Base-by-base conservation (phyloP, 2,329 filamentous ascomycete genomes). In the Venturia asperata region DNA sequence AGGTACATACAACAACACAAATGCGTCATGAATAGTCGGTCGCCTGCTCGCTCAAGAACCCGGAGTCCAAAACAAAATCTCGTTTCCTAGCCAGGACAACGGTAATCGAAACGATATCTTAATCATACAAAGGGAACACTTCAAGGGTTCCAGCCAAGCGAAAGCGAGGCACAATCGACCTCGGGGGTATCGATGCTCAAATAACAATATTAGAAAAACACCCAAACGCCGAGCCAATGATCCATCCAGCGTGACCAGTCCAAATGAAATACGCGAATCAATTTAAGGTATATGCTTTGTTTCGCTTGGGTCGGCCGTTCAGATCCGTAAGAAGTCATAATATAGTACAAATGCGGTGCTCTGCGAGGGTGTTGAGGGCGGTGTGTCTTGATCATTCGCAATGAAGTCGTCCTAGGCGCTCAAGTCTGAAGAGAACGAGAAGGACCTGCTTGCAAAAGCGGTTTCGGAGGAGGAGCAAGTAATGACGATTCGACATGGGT, bases 81-180 rank as follows among this genome's bases (percentile, higher is more conserved):
- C 47, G 47, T 52, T 49, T 24, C 47, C 47, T 52, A 24, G 47
- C 47, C 47, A 52, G 47, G 47, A 52, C 10, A 52, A 52, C 21
- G 21, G 47, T 15, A 24, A 52, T 15, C 24, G 4, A 24, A n/a
- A 49, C n/a, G 21, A 24, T 52, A 21, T 21, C 47, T 15, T 52
- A 49, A 24, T 52, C 47, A 13, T 52, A 27, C 21, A 52, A 27
- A 27, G 11, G 15, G 47, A 52, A 27, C 21, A 15, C 47, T 21
- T 15, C 47, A 27, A 52, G 27, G 5, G 1, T 27, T 7, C 7
- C 47, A 17, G 21, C 47, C 21, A 6, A 27, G 1, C 21, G 9
- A 27, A 52, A 24, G 24, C 13, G 24, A 52, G 47, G 47, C 21
- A 52, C 3, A 52, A 27, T 24, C 15, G 21, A 52, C 47, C 47